These are phyloP conservation scores for Atkinsonella texensis DNA, from an alignment of 2,329 filamentous ascomycete species.

Conservation along the genomic window DNA sequence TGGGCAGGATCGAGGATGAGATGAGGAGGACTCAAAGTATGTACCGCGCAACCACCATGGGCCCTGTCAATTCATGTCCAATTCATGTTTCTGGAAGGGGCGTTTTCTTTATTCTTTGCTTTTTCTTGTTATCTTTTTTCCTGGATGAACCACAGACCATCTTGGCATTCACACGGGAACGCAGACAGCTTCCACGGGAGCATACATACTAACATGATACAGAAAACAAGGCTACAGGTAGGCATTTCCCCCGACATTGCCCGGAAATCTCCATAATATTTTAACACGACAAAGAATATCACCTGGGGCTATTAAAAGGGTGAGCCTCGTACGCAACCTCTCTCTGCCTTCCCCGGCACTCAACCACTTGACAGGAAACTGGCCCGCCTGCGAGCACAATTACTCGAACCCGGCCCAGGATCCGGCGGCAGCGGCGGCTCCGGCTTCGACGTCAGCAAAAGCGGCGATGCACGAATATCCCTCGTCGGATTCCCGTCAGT, in stretches of 20 bases:
- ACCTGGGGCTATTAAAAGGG: slow-evolving; percentile 96
- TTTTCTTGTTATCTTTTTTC: too few species aligned
- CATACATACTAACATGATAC: slow-evolving; percentile 17
- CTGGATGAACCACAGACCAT: too few species aligned
- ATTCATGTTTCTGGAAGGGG: neutral
- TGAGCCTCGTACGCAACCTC: slow-evolving; percentile 27
- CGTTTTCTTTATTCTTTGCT: too few species aligned
- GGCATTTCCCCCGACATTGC: slow-evolving; percentile 16
- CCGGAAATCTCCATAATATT: neutral
- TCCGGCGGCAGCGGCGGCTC: slow-evolving; percentile 65
- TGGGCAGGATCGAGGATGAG: slow-evolving; percentile 92
- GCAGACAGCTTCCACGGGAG: too few species aligned
- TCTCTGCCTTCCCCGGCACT: slow-evolving; percentile 48
- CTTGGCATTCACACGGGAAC: too few species aligned
- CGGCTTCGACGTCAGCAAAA: slow-evolving; percentile 92
- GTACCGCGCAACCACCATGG: slow-evolving; percentile 13
- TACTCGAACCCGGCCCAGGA: slow-evolving; percentile 79
- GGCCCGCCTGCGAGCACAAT: slow-evolving; percentile 82
- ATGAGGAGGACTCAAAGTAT: slow-evolving; percentile 98
- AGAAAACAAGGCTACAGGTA: slow-evolving; percentile 99
- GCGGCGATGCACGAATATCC: slow-evolving; percentile 90
- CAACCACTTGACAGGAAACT: slow-evolving; percentile 58
- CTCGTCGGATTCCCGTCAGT: slow-evolving; percentile 98
- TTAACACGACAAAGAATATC: slow-evolving; percentile 60
- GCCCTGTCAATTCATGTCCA: neutral